Conservation (phyloP, 495 filamentous ascomycete genomes). For the Corynascus novoguineensis region DNA sequence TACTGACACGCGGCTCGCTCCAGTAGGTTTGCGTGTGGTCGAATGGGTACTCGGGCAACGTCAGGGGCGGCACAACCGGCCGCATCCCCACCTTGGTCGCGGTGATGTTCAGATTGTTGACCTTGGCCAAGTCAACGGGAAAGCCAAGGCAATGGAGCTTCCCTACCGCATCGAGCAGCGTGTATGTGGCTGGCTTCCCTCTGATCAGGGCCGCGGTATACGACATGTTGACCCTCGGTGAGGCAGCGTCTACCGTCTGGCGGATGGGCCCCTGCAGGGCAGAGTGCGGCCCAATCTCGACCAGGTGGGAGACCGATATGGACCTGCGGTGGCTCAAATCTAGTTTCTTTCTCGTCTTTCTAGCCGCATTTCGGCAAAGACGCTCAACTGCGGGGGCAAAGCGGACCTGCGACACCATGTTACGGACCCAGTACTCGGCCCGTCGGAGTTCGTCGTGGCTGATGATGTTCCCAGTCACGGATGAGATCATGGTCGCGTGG, state of each 20-base stretch:
- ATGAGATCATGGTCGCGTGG: constrained; percentile 42
- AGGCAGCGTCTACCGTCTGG: not conserved
- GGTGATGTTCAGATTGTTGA: not conserved
- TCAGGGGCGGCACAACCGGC: no score
- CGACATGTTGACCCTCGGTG: not conserved
- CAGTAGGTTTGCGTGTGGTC: no score
- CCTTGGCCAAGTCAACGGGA: not conserved
- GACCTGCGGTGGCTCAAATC: no score
- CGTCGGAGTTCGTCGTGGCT: not conserved
- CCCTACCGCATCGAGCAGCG: not conserved
- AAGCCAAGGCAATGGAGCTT: not conserved
- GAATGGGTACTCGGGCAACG: no score
- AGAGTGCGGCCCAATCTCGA: not conserved
- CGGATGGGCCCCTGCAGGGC: not conserved
- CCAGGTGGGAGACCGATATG: no score
- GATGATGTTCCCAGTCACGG: not conserved
- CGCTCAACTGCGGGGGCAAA: not conserved
- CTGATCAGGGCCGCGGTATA: not conserved
- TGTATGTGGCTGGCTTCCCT: not conserved
- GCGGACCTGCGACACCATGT: not conserved
- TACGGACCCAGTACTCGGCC: not conserved
- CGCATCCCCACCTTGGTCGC: not conserved
- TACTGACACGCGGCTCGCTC: not conserved
- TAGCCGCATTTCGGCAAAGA: no score
- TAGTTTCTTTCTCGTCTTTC: no score